phyloP scores from a whole-genome alignment of 768 basidiomycete species.

The Postia placenta region DNA sequence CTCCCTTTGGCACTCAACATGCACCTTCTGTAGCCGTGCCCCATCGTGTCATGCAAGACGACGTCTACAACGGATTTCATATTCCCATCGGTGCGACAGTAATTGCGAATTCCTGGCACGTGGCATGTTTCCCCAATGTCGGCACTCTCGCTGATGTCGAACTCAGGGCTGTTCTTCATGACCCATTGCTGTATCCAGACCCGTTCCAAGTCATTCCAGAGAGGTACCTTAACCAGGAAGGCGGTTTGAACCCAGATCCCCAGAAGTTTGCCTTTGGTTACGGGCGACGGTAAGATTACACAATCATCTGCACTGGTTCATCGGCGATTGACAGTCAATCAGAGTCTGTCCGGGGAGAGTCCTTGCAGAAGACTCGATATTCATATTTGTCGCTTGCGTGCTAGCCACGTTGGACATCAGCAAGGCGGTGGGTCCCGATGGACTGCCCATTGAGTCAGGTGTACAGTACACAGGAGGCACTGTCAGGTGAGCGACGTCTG shows the following conservation, averaged over 20 bases:
- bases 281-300: background rate
- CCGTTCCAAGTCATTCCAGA: constrained; percentile 5
- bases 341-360: constrained; percentile 14
- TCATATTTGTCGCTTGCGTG: constrained; percentile 11
- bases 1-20: background rate
- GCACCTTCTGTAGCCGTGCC: background rate
- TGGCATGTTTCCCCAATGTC: background rate
- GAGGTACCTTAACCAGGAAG: constrained; percentile 6
- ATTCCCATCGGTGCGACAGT: constrained; percentile 10
- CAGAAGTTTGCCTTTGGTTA: constrained; percentile 11
- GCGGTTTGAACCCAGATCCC: constrained; percentile 2
- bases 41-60: background rate
- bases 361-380: constrained; percentile 12
- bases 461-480: background rate
- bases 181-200: constrained; percentile 7
- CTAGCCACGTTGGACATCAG: constrained; percentile 14
- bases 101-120: constrained; percentile 13
- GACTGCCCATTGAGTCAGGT: constrained; percentile 3
- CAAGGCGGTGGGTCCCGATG: constrained; percentile 14
- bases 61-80: constrained; percentile 9
- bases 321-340: background rate
- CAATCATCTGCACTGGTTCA: background rate
- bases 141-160: constrained; percentile 6
- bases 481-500: background rate
- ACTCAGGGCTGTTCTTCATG: background rate